Evolutionary conservation across 371 early-diverging fungal species (phyloP), one percentile per base, ranked within the genome.

Genomic region (Furculomyces boomerangus): DNA sequence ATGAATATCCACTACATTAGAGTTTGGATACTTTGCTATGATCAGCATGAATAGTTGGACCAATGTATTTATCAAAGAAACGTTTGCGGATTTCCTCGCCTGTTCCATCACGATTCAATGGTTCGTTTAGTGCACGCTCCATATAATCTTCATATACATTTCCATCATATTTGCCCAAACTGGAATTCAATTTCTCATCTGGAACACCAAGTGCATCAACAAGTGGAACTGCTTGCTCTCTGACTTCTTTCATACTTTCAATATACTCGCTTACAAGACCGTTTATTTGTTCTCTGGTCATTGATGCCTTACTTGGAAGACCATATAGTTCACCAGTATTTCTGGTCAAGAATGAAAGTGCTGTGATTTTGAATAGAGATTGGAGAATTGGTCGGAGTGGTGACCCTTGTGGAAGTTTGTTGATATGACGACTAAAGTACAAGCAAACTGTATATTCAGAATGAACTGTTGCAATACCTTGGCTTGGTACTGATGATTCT

Each of bases 201-300:
- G 86, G 75, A 24, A 84, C 66, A 45, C 77, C 86, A 65, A 86
- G 84, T 1, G 84, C 74, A 58, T 86, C 87, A 2, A 84, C 86
- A 10, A 86, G 65, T 0, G 79, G 70, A 24, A 87, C 73, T 14
- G 82, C 84, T 35, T 85, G 71, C 25, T 75, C 79, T 2, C 90
- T 75, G 20, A 88, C 64, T 14, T 71, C 62, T 28, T 71, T 73
- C 20, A 82, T 66, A 14, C 76, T 55, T 3, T 20, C 51, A 37
- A 75, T 73, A 48, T 81, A 74, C 51, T 68, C 61, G 0, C 57
- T 16, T 50, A 58, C 65, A 27, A 70, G 32, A 50, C 50, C 30
- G 0, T 43, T 31, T 1, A 70, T 66, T 60, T 81, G 80, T 2
- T 59, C 29, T 68, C 56, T 48, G 65, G 57, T 50, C 30, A 70